These are phyloP conservation scores for Chytriomyces sp. DNA, from an alignment of 192 early-diverging fungal genomes.

Conservation along the genomic window DNA sequence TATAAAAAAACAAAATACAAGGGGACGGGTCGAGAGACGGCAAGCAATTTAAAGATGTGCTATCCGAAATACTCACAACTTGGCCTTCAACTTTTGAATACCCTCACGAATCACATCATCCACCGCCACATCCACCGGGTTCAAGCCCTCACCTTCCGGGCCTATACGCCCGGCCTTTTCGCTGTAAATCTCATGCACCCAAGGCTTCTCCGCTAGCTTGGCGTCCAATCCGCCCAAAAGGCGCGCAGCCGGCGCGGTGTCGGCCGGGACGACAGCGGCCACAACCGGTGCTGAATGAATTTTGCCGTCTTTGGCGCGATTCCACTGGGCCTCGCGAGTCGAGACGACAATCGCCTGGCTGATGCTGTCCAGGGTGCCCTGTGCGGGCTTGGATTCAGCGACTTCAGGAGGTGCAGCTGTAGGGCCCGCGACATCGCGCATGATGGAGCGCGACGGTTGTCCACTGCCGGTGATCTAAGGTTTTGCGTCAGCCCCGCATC, in stretches of 20 bases:
- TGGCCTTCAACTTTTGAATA: conserved; percentile 17
- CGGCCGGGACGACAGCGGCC: background rate
- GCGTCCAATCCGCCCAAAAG: conserved; percentile 1
- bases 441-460: background rate
- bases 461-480: background rate
- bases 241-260: background rate
- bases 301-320: background rate
- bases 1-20: background rate
- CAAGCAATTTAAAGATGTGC: no score
- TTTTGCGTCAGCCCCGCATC: no score
- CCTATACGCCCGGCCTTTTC: background rate
- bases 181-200: background rate
- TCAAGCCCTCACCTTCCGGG: background rate
- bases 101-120: conserved; percentile 20
- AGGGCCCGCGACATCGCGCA: background rate
- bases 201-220: conserved; percentile 10
- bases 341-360: conserved; percentile 4
- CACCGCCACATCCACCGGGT: conserved; percentile 23
- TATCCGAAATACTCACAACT: conserved; percentile 18
- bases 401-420: background rate
- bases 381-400: background rate
- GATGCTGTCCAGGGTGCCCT: conserved; percentile 6
- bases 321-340: conserved; percentile 20
- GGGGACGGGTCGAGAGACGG: no score
- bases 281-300: background rate